These are phyloP conservation scores for Nadsonia commutata DNA, from an alignment of 1,139 yeast species.

Conservation along the genomic window DNA sequence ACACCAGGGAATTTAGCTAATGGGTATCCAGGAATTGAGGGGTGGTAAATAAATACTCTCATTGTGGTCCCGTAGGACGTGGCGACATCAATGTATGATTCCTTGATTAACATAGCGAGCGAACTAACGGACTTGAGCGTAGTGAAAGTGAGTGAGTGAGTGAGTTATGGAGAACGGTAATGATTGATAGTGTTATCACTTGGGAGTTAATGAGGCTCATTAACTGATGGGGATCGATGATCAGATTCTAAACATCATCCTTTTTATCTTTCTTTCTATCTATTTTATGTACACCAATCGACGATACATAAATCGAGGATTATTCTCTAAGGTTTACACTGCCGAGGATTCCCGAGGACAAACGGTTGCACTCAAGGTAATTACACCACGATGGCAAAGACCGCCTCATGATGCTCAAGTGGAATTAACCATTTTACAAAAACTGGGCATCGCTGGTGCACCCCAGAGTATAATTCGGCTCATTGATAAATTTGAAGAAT, in stretches of 20 bases:
- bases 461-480: slow-evolving; percentile 16
- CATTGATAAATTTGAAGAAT: slow-evolving; percentile 16
- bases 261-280: not conserved
- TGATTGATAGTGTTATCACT: slow-evolving; percentile 1
- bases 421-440: slow-evolving; percentile 27
- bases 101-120: slow-evolving; percentile 54
- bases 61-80: slow-evolving; percentile 56
- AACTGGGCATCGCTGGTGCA: too few species aligned
- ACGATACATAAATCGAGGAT: slow-evolving; percentile 16
- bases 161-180: slow-evolving; percentile 4
- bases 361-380: slow-evolving; percentile 30
- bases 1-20: slow-evolving; percentile 70
- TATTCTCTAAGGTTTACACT: slow-evolving; percentile 24
- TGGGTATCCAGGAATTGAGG: slow-evolving; percentile 58
- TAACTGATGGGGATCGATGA: not conserved
- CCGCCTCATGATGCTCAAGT: slow-evolving; percentile 35
- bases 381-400: slow-evolving; percentile 32
- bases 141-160: too few species aligned
- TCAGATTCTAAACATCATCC: not conserved
- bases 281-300: not conserved
- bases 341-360: slow-evolving; percentile 11
- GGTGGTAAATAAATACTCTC: slow-evolving; percentile 54
- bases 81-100: slow-evolving; percentile 45
- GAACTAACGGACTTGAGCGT: slow-evolving; percentile 2
- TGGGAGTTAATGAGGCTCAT: not conserved